Evolutionary conservation across 73 alveolate genomes (phyloP), one percentile per base, ranked within the genome.

Genomic region (Uronychia setigera): DNA sequence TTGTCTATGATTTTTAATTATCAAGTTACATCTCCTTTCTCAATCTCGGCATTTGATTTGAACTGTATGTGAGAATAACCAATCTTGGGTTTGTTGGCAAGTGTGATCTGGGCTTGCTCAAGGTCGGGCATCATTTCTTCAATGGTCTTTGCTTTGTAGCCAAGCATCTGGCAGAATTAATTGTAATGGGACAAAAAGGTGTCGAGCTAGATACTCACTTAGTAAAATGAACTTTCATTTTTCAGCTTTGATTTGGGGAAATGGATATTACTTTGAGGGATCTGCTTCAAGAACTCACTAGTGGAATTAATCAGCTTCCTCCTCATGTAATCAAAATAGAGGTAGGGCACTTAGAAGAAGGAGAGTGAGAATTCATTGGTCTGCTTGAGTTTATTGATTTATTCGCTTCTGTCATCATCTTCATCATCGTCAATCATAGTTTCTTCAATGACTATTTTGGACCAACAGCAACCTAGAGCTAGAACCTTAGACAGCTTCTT

Each of bases 151-250:
- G 88, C 76, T 31, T 32, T 58, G 76, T 26, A 31, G 5, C 88
- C 88, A n/a, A 35, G 46, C 35, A 29, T 81, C 13, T 80, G 58
- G 75, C 88, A 81, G 81, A 59, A 81, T 33, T 81, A 80, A 1
- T n/a, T 31, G 76, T 81, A 81, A 31, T 25, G 58, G n/a, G 35
- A 11, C n/a, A 30, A 1, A 1, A 81, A 59, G 1, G 9, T 33
- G 31, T 29, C 75, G 0, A 81, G 59, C 34, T 76, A 31, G 9
- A 67, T 32, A 1, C 81, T 59, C 27, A 60, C 33, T 31, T 58
- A 26, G 26, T 1, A 1, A n/a, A 14, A 59, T 1, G 28, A 58
- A 29, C 1, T 31, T 14, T 29, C 81, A 0, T 77, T 30, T 32
- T n/a, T 59, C 33, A 81, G 46, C 27, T 81, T 81, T 5, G 11